Conservation (phyloP, 2,329 filamentous ascomycete species). For the Thielaviopsis ethacetica region DNA sequence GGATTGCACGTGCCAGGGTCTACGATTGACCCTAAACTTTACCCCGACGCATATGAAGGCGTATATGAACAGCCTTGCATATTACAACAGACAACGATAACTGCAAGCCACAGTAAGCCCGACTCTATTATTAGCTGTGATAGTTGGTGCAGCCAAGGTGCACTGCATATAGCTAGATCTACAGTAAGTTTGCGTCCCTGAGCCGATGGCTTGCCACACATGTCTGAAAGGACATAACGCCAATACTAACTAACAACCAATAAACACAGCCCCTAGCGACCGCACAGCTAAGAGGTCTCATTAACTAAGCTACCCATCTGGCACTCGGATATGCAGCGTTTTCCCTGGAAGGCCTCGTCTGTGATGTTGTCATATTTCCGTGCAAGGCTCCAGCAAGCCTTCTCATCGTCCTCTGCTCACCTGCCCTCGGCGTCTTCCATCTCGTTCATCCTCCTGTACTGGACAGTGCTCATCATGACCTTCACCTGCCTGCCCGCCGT, state of each 20-base stretch:
- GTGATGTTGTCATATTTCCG: not conserved
- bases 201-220: not conserved
- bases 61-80: not conserved
- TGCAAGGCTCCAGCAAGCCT: not conserved
- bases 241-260: not conserved
- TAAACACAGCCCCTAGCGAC: not conserved
- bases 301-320: not conserved
- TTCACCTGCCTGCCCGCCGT: not conserved
- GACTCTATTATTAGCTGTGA: not conserved
- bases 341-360: not conserved
- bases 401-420: not conserved
- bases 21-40: not conserved
- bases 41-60: too few relatives aligned
- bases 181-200: too few relatives aligned
- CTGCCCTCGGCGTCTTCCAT: not conserved
- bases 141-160: too few relatives aligned
- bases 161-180: too few relatives aligned
- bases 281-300: not conserved
- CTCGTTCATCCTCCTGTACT: not conserved
- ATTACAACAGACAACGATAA: not conserved
- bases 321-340: not conserved
- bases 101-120: not conserved
- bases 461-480: not conserved
- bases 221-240: not conserved
- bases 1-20: not conserved